Conservation (phyloP, 305 asterid genomes). For the Fraxinus sp. region DNA sequence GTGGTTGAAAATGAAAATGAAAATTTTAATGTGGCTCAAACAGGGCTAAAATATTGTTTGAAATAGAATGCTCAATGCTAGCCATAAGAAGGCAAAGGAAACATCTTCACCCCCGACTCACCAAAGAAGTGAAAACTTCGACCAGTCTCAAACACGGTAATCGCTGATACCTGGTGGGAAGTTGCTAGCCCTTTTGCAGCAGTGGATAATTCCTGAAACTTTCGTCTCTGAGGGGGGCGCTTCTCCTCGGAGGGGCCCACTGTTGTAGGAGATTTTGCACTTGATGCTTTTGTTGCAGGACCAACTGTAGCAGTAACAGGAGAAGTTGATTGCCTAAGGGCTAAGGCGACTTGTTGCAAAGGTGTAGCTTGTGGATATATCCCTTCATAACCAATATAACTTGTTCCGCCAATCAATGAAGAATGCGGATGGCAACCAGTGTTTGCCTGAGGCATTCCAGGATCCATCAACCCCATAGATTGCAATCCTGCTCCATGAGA, state of each 20-base stretch:
- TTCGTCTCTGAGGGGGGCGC: conserved; percentile 68
- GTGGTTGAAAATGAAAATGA: no score
- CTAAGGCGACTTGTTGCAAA: conserved; percentile 89
- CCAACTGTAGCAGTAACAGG: conserved; percentile 58
- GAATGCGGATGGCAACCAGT: conserved; percentile 47
- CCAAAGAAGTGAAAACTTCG: background rate
- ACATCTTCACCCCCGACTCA: background rate
- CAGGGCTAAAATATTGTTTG: background rate
- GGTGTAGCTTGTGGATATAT: conserved; percentile 93
- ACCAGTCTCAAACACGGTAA: conserved; percentile 6
- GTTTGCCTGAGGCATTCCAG: conserved; percentile 46
- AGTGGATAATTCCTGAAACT: conserved; percentile 86
- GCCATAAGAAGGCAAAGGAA: background rate
- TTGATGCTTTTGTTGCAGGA: conserved; percentile 47
- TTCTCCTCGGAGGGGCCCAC: conserved; percentile 42
- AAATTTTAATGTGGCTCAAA: no score
- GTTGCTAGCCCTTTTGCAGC: conserved; percentile 43
- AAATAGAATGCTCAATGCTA: background rate
- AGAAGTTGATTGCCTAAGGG: conserved; percentile 74
- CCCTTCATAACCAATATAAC: conserved; percentile 91
- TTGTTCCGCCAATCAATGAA: conserved; percentile 55
- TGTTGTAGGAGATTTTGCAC: conserved; percentile 37
- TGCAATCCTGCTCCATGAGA: conserved; percentile 44
- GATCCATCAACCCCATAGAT: conserved; percentile 39
- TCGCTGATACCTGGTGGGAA: conserved; percentile 57